These are phyloP conservation scores for Corylus heterophylla DNA, from an alignment of 306 rosid species.

Conservation along the genomic window DNA sequence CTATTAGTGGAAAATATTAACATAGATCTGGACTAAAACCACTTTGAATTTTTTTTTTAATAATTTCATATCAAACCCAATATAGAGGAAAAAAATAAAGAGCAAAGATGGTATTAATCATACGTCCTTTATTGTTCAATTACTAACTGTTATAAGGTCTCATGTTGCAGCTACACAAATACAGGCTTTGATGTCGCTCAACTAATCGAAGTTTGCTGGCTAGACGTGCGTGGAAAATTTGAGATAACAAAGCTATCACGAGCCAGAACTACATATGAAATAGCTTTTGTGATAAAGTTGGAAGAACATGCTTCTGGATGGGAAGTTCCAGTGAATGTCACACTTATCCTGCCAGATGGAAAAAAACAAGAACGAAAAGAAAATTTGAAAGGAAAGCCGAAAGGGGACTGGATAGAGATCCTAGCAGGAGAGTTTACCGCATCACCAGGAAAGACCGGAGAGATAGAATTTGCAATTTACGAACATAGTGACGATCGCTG, in stretches of 20 bases:
- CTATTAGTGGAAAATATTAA: too few relatives aligned
- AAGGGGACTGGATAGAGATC: constrained; percentile 53
- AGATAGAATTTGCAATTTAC: constrained; percentile 53
- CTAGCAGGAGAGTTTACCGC: constrained; percentile 50
- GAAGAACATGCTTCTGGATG: constrained; percentile 54
- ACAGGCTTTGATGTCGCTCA: constrained; percentile 50
- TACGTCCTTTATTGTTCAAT: too few relatives aligned
- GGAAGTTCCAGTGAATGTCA: constrained; percentile 62
- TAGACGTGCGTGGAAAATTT: constrained; percentile 64
- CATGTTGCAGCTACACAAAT: not conserved
- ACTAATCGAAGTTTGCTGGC: constrained; percentile 63
- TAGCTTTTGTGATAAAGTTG: constrained; percentile 53
- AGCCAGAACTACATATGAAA: constrained; percentile 47
- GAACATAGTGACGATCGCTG: constrained; percentile 49
- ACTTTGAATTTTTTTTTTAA: too few relatives aligned
- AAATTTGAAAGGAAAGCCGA: constrained; percentile 31
- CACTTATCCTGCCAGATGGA: constrained; percentile 59
- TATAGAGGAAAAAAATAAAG: too few relatives aligned
- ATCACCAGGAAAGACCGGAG: constrained; percentile 35
- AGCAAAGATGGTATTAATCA: too few relatives aligned
- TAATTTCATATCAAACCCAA: too few relatives aligned
- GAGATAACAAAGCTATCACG: constrained; percentile 55
- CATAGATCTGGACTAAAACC: too few relatives aligned
- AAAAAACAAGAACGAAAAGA: constrained; percentile 45
- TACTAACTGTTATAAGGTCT: too few relatives aligned